Conservation (phyloP, 176 grass and related monocot genomes). For the Zea mays region DNA sequence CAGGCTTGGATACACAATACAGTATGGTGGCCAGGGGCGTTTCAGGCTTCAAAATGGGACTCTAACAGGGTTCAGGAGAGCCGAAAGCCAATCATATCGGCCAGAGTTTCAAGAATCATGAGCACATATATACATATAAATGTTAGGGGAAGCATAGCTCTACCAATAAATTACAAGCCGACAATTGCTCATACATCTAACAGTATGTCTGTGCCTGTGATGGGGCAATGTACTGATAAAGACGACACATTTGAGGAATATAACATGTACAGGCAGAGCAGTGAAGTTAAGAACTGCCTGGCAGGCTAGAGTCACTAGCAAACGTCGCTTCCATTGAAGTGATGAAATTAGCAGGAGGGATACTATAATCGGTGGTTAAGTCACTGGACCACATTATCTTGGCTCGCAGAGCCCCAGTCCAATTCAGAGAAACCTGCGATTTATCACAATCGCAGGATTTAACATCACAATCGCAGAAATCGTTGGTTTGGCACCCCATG, state of each 20-base stretch:
- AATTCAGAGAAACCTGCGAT: conserved; percentile 13
- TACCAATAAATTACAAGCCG: conserved; percentile 45
- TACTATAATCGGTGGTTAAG: conserved; percentile 39
- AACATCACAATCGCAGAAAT: not conserved
- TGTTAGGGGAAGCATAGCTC: conserved; percentile 30
- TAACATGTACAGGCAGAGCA: conserved; percentile 33
- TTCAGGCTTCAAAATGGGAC: not conserved
- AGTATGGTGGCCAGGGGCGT: not conserved
- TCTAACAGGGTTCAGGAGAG: not conserved
- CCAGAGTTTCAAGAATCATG: conserved; percentile 1
- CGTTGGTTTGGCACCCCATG: conserved; percentile 18
- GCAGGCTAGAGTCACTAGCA: conserved; percentile 14
- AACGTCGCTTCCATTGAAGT: conserved; percentile 34
- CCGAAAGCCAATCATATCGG: not conserved
- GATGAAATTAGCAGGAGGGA: conserved; percentile 41
- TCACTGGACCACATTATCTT: conserved; percentile 12
- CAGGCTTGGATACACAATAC: not conserved
- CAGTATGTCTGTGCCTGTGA: conserved; percentile 9
- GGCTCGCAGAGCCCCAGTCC: conserved; percentile 6
- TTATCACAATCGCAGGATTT: too few relatives aligned
- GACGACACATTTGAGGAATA: conserved; percentile 29
- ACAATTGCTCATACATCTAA: conserved; percentile 46
- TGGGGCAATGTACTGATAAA: conserved; percentile 16
- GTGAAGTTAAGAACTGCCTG: conserved; percentile 32
- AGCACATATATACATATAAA: conserved; percentile 30